Evolutionary conservation across 2,329 filamentous ascomycete species (phyloP).

Genomic region (Aspergillus fijiensis): DNA sequence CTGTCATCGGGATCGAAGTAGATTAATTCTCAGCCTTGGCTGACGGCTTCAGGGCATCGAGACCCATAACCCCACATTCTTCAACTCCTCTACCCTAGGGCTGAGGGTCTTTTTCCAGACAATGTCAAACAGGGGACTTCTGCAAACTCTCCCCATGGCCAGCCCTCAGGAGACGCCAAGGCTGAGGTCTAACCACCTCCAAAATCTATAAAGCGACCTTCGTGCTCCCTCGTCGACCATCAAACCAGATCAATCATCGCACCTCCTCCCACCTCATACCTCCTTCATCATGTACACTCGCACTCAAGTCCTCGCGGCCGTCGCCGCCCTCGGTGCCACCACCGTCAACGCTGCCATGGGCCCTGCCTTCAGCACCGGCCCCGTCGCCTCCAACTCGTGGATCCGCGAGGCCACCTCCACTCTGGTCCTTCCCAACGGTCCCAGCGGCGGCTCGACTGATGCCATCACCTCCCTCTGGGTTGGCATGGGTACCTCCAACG

Average conservation of each 20-base stretch:
- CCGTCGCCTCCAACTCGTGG: constrained; percentile 41
- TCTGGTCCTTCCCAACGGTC: constrained; percentile 42
- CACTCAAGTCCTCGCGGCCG: constrained; percentile 18
- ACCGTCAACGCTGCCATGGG: constrained; percentile 28
- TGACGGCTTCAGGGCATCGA: neutral
- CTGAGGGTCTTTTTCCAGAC: neutral
- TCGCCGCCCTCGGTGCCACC: constrained; percentile 16
- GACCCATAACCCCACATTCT: neutral
- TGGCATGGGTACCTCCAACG: constrained; percentile 51
- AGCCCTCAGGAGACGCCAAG: neutral
- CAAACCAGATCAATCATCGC: neutral
- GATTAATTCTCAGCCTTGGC: neutral
- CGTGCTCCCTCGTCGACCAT: neutral
- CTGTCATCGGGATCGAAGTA: neutral
- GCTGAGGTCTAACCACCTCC: neutral
- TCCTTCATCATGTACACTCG: constrained; percentile 15
- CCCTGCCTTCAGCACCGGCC: constrained; percentile 47
- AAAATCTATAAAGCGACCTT: neutral
- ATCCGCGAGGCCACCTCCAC: constrained; percentile 49
- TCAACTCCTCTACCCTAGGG: neutral
- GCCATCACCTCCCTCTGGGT: constrained; percentile 49
- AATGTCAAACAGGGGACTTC: neutral
- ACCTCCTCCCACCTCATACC: neutral
- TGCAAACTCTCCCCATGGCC: no score
- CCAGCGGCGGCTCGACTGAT: constrained; percentile 31